Percentiles rank a stretch among this genome's conserved stretches.
Conservation (phyloP, 768 basidiomycete genomes). For the Phaeotremella fagi region DNA sequence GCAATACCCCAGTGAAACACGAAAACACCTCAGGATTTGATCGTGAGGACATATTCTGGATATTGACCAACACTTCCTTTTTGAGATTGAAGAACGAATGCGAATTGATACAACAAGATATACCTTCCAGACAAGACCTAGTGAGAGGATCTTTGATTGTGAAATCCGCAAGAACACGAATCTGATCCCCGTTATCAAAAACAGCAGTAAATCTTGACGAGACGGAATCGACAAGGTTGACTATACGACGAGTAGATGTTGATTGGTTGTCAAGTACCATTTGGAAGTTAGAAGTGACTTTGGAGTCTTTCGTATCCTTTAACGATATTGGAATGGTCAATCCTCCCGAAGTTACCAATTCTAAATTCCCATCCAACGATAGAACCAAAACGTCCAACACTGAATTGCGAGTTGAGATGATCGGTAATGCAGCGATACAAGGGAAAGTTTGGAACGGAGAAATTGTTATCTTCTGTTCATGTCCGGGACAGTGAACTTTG, state of each 20-base stretch:
- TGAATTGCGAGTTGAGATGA: constrained; percentile 61
- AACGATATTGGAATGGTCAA: constrained; percentile 42
- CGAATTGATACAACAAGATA: constrained; percentile 60
- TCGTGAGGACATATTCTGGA: background rate
- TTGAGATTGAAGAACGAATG: constrained; percentile 60
- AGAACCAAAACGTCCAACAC: constrained; percentile 68
- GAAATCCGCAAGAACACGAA: constrained; percentile 57
- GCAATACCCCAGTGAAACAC: constrained; percentile 8
- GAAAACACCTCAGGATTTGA: constrained; percentile 6
- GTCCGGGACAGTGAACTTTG: constrained; percentile 5
- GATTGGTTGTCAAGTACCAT: constrained; percentile 17
- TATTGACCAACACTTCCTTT: constrained; percentile 47
- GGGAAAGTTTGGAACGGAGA: constrained; percentile 44
- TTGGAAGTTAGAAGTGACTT: constrained; percentile 23
- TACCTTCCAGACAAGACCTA: constrained; percentile 57
- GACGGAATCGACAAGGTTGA: constrained; percentile 54
- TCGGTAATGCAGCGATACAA: constrained; percentile 57
- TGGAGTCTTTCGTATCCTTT: constrained; percentile 2
- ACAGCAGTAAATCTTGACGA: constrained; percentile 56
- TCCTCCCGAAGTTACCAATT: constrained; percentile 62
- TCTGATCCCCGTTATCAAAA: constrained; percentile 55
- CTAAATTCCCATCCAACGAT: constrained; percentile 56
- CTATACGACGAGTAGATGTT: constrained; percentile 40
- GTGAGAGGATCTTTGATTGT: constrained; percentile 59
- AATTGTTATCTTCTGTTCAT: constrained; percentile 4